Evolutionary conservation across 2,329 filamentous ascomycete genomes (phyloP).

Genomic region (Monilinia vaccinii-corymbosi): DNA sequence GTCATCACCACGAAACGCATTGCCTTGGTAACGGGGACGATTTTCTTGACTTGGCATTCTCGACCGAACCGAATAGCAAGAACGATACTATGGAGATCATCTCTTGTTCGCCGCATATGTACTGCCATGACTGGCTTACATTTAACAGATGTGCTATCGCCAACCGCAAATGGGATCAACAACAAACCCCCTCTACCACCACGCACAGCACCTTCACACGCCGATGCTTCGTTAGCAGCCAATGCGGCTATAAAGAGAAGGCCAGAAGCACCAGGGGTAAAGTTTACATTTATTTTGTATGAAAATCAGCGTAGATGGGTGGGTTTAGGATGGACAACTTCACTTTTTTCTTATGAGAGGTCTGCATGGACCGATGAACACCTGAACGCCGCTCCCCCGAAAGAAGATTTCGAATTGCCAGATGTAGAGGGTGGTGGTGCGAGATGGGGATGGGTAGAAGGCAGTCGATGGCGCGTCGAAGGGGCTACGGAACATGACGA

Average conservation of each 20-base stretch:
- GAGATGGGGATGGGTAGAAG: constrained; percentile 75
- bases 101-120: constrained; percentile 59
- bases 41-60: constrained; percentile 87
- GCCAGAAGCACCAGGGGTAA: constrained; percentile 65
- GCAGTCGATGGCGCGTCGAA: constrained; percentile 80
- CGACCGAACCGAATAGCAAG: constrained; percentile 76
- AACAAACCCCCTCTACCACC: constrained; percentile 29
- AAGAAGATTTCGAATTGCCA: constrained; percentile 62
- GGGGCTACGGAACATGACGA: constrained; percentile 50
- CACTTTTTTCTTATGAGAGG: constrained; percentile 82
- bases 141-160: constrained; percentile 45
- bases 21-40: constrained; percentile 74
- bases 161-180: constrained; percentile 13
- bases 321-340: constrained; percentile 89
- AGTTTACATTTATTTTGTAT: constrained; percentile 93
- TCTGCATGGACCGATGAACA: constrained; percentile 94
- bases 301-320: constrained; percentile 96
- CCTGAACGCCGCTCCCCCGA: constrained; percentile 67
- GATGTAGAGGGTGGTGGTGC: constrained; percentile 55
- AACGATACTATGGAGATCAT: constrained; percentile 83
- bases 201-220: constrained; percentile 19
- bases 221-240: constrained; percentile 29
- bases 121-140: constrained; percentile 71
- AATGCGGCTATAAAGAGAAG: constrained; percentile 29
- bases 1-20: constrained; percentile 83